Evolutionary conservation across 257 asterid genomes (phyloP).

Genomic region (Ehretia macrophylla): DNA sequence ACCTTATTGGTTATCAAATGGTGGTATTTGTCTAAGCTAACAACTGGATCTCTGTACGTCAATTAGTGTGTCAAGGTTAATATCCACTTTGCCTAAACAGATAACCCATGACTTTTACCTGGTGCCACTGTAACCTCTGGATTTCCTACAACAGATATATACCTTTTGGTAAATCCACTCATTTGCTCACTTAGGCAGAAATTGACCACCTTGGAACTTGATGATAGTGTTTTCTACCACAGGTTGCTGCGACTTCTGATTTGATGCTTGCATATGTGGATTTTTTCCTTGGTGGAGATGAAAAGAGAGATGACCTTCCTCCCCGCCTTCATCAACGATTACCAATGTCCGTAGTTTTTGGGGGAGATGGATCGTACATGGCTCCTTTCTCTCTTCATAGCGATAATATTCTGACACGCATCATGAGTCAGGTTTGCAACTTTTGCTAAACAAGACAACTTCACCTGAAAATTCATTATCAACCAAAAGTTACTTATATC

Average conservation of each 20-base stretch:
- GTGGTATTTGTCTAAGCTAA: too few relatives aligned
- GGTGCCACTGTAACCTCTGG: too few relatives aligned
- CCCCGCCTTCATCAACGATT: constrained; percentile 77
- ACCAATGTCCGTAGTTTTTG: constrained; percentile 72
- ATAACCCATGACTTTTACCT: too few relatives aligned
- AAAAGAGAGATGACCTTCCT: constrained; percentile 81
- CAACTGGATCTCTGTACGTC: too few relatives aligned
- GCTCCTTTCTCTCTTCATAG: constrained; percentile 76
- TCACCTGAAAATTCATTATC: background rate
- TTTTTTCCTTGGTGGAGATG: constrained; percentile 96
- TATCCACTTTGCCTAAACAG: too few relatives aligned
- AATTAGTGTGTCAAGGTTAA: too few relatives aligned
- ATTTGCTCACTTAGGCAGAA: background rate
- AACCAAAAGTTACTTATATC: background rate
- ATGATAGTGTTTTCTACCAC: constrained; percentile 13
- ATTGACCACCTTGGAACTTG: background rate
- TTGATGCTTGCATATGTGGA: constrained; percentile 80
- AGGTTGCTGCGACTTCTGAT: constrained; percentile 93
- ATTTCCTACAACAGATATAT: too few relatives aligned
- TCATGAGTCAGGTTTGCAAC: constrained; percentile 76
- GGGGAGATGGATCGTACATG: constrained; percentile 96
- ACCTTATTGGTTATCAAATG: too few relatives aligned
- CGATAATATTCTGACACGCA: constrained; percentile 68
- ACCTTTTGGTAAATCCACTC: too few relatives aligned
- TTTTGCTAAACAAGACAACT: constrained; percentile 9